A percentile compares a stretch with the other conserved stretches of the same genome.
These are phyloP conservation scores for Dryas integrifolia DNA, from an alignment of 331 rosid genomes.

Conservation along the genomic window DNA sequence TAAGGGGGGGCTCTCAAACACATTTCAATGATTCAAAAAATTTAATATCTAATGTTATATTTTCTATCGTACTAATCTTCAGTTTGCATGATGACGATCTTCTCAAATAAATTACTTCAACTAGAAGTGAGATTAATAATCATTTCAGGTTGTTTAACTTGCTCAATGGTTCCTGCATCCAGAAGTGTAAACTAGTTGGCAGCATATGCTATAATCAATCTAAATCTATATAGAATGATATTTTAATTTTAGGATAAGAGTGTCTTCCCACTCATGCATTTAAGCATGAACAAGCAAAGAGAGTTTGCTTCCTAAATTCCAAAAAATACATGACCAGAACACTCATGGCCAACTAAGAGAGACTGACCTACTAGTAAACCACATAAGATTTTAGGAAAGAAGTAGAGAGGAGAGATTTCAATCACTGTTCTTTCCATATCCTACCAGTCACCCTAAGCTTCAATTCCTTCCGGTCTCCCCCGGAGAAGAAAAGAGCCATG, in stretches of 20 bases:
- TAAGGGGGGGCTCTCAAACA: too few relatives aligned
- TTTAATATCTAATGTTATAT: too few relatives aligned
- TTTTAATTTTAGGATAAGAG: neutral
- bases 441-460: slow-evolving; percentile 89
- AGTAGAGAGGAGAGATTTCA: slow-evolving; percentile 18
- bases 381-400: slow-evolving; percentile 24
- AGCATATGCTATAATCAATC: too few relatives aligned
- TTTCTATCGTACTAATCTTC: too few relatives aligned
- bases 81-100: too few relatives aligned
- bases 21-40: too few relatives aligned
- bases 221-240: neutral
- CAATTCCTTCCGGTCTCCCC: slow-evolving; percentile 83
- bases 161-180: too few relatives aligned
- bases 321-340: slow-evolving; percentile 44
- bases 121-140: too few relatives aligned
- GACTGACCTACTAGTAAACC: slow-evolving; percentile 31
- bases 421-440: slow-evolving; percentile 88
- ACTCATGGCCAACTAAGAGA: slow-evolving; percentile 22
- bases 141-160: too few relatives aligned
- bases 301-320: slow-evolving; percentile 56
- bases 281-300: slow-evolving; percentile 62
- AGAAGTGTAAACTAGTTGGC: too few relatives aligned
- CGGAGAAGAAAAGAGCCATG: slow-evolving; percentile 89
- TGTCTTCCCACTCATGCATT: slow-evolving; percentile 26
- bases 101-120: too few relatives aligned